phyloP scores from a whole-genome alignment of 805 yeast genomes.

The Saturnispora halmiae region DNA sequence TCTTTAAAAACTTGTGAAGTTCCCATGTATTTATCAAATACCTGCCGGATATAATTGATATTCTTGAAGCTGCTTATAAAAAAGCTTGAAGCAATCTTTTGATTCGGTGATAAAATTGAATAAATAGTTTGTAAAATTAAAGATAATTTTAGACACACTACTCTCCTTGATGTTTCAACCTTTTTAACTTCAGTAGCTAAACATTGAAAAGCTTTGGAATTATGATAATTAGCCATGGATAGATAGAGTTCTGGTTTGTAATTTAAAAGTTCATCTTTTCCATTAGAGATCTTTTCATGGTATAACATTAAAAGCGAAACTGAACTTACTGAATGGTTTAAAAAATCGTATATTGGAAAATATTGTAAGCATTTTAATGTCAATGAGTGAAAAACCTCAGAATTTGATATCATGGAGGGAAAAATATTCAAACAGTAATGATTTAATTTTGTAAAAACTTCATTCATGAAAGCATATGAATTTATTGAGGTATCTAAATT shows the following conservation, averaged over 20 bases:
- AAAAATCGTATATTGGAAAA: slow-evolving; percentile 9
- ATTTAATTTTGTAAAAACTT: slow-evolving; percentile 8
- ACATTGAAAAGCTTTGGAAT: slow-evolving; percentile 13
- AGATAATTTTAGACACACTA: slow-evolving; percentile 8
- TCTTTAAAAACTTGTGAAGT: slow-evolving; percentile 7
- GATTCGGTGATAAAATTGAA: slow-evolving; percentile 14
- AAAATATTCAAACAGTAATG: slow-evolving; percentile 8
- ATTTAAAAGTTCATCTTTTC: slow-evolving; percentile 6
- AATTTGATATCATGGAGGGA: slow-evolving; percentile 9
- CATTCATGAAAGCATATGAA: slow-evolving; percentile 10
- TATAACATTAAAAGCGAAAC: slow-evolving; percentile 15
- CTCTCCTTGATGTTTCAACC: slow-evolving; percentile 8
- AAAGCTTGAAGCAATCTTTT: slow-evolving; percentile 13
- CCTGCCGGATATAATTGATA: slow-evolving; percentile 7
- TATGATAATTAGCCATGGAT: slow-evolving; percentile 17
- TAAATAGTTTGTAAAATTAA: slow-evolving; percentile 13
- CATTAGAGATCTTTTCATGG: slow-evolving; percentile 5
- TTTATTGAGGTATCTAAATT: slow-evolving; percentile 7
- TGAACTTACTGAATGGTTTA: slow-evolving; percentile 11
- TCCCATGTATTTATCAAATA: slow-evolving; percentile 1
- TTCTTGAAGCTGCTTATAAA: slow-evolving; percentile 15
- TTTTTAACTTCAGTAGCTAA: slow-evolving; percentile 11
- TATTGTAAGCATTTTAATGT: slow-evolving; percentile 3
- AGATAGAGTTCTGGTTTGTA: slow-evolving; percentile 14
- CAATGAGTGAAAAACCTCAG: slow-evolving; percentile 1